phyloP scores from a whole-genome alignment of 2,329 filamentous ascomycete genomes.

The Fusarium nodosum region DNA sequence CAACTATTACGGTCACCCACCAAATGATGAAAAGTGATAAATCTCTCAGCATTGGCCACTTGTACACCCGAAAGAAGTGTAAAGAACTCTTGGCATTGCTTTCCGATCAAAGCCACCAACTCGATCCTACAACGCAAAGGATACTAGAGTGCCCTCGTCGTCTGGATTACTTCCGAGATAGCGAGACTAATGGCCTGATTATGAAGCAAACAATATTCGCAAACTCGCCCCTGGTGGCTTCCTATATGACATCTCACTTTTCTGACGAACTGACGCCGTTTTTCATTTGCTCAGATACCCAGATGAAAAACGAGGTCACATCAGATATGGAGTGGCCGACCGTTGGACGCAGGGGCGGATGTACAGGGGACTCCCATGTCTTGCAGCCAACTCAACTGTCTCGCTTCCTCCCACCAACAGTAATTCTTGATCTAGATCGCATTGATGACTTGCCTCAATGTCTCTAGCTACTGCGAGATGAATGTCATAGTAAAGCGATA shows the following conservation, averaged over 20 bases:
- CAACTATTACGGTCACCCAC: background rate
- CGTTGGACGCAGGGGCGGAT: background rate
- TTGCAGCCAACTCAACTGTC: conserved; percentile 1
- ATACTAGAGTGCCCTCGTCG: no score
- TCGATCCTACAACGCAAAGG: background rate
- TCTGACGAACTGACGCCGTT: background rate
- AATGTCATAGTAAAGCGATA: background rate
- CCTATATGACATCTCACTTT: conserved; percentile 11
- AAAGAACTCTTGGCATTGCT: background rate
- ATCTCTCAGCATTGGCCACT: background rate
- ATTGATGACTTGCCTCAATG: conserved; percentile 2
- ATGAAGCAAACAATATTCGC: background rate
- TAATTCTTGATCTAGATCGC: background rate
- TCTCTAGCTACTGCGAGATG: background rate
- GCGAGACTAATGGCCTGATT: background rate
- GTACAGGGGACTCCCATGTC: background rate
- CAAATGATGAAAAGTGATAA: background rate
- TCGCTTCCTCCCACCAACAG: background rate
- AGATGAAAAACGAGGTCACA: background rate
- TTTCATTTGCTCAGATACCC: background rate
- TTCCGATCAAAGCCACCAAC: background rate
- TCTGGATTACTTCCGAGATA: background rate
- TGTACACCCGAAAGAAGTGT: background rate
- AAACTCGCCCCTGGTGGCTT: background rate
- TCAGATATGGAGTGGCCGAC: background rate